Evolutionary conservation across 2,329 filamentous ascomycete genomes (phyloP), one percentile per base, ranked within the genome.

Genomic region (Hypoxylon sp.): DNA sequence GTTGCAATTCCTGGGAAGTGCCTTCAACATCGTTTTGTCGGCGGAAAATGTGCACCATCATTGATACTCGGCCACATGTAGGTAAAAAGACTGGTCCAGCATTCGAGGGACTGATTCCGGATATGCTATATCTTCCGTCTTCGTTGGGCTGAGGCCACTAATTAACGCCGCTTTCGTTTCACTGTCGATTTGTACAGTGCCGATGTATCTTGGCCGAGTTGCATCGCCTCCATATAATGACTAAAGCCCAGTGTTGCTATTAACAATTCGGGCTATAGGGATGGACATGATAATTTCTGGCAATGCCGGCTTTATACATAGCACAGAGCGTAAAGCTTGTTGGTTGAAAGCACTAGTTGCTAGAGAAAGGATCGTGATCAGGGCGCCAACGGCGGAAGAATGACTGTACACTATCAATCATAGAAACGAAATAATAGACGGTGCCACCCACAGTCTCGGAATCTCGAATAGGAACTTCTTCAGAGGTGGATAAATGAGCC

Each of bases 261-360:
- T 50, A 28, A 50, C 47, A 4, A 17, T 34, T 17, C 13, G 47
- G 17, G 47, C 47, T 4, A 50, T 6, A 2, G 47, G 47, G 8
- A 50, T 28, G 11, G 28, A 50, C 13, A 17, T 28, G 7, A n/a
- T 10, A 3, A 5, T 50, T 5, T 50, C 24, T 37, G 47, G 10
- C n/a, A 34, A n/a, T n/a, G n/a, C 46, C 10, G 46, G 24, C 22
- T 49, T 49, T 8, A 17, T n/a, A 22, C 17, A 50, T 17, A 10
- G 47, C n/a, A 50, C 17, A 37, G 24, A 49, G 11, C n/a, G 47
- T 50, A 50, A n/a, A n/a, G 47, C 47, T 34, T 50, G 47, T 20
- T 50, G 47, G n/a, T 17, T 50, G 47, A 50, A 50, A 22, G 47
- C n/a, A 28, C 30, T 34, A 4, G 30, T 50, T 13, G 47, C 47